phyloP scores from a whole-genome alignment of 73 alveolate species.

The Tetrahymena elliotti region DNA sequence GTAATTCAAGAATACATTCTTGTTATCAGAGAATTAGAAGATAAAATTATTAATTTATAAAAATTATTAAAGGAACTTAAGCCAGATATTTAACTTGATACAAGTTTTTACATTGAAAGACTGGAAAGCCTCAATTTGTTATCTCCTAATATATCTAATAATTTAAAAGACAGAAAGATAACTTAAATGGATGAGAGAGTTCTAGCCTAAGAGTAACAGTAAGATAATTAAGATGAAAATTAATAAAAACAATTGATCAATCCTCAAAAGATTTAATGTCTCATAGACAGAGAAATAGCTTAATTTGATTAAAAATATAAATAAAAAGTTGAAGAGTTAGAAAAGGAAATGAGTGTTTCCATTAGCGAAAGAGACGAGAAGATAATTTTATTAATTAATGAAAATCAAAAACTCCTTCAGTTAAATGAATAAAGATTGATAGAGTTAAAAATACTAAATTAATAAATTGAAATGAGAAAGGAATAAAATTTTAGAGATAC shows the following conservation, averaged over 20 bases:
- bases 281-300: background rate
- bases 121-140: background rate
- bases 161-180: background rate
- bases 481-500: background rate
- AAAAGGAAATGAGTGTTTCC: background rate
- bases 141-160: background rate
- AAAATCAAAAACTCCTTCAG: background rate
- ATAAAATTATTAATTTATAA: background rate
- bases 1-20: background rate
- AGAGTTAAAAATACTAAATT: background rate
- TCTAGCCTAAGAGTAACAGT: background rate
- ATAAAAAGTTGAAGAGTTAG: background rate
- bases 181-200: background rate
- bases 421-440: background rate
- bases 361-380: background rate
- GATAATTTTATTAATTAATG: background rate
- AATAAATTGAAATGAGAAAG: background rate
- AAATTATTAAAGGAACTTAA: background rate
- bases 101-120: background rate
- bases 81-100: background rate
- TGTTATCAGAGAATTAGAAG: background rate
- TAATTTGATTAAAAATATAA: background rate
- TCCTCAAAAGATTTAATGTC: background rate
- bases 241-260: background rate
- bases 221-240: background rate